phyloP scores from a whole-genome alignment of 1,284 basidiomycete species.

The Mycena sp. region DNA sequence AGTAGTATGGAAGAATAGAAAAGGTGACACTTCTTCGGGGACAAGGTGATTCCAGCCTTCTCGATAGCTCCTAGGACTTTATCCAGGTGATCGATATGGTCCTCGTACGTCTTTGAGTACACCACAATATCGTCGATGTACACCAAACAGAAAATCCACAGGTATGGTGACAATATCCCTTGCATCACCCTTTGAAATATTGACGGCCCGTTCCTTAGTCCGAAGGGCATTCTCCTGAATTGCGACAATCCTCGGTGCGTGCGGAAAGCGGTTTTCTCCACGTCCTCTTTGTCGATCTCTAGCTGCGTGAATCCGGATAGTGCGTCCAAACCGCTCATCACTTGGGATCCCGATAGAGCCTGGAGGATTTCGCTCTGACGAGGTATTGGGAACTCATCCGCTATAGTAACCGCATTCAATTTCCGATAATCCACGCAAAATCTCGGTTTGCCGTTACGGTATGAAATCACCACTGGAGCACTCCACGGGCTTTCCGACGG shows the following conservation, averaged over 20 bases:
- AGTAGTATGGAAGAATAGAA: slow-evolving; percentile 47
- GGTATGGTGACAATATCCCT: too few relatives aligned
- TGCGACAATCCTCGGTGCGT: slow-evolving; percentile 53
- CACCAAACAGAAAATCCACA: too few relatives aligned
- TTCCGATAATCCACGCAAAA: slow-evolving; percentile 37
- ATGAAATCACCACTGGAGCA: slow-evolving; percentile 45
- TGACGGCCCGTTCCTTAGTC: too few relatives aligned
- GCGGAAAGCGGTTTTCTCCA: slow-evolving; percentile 51
- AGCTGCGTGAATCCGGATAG: slow-evolving; percentile 55
- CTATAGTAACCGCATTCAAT: too few relatives aligned
- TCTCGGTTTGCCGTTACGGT: slow-evolving; percentile 48
- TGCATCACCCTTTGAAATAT: too few relatives aligned
- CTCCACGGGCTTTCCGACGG: slow-evolving; percentile 49
- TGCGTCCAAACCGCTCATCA: slow-evolving; percentile 50
- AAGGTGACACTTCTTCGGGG: slow-evolving; percentile 50
- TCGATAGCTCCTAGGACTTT: slow-evolving; percentile 45
- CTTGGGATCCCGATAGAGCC: slow-evolving; percentile 47
- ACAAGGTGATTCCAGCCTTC: slow-evolving; percentile 46
- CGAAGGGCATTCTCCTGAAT: slow-evolving; percentile 40
- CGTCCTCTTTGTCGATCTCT: slow-evolving; percentile 43
- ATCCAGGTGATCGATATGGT: slow-evolving; percentile 37
- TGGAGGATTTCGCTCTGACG: slow-evolving; percentile 20
- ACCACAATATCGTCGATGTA: too few relatives aligned
- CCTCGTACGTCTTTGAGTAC: too few relatives aligned
- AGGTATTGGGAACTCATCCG: too few relatives aligned